These are phyloP conservation scores for Dictyostelium brefeldianum DNA, from an alignment of 78 protist genomes.

Conservation along the genomic window DNA sequence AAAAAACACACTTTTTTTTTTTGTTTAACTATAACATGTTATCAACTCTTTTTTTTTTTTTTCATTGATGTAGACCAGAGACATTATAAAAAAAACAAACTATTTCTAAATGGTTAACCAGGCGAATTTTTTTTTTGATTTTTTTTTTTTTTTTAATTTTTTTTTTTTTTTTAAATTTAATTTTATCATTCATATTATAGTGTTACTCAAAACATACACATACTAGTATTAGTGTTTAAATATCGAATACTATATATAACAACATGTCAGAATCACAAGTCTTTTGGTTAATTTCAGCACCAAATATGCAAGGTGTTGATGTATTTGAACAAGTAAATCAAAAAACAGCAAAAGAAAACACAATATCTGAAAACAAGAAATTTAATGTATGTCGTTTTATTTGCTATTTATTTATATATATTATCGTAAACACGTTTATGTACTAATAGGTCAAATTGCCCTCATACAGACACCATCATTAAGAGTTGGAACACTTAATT, in stretches of 20 bases:
- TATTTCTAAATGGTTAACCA: too few relatives aligned
- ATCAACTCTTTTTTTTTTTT: neutral
- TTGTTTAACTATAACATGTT: too few relatives aligned
- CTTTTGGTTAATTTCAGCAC: constrained; percentile 73
- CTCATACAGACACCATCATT: constrained; percentile 76
- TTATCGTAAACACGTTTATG: too few relatives aligned
- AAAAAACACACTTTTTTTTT: too few relatives aligned
- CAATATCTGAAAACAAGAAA: constrained; percentile 50
- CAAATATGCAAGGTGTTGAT: constrained; percentile 54
- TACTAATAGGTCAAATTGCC: too few relatives aligned
- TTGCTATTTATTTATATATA: neutral
- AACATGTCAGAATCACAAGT: constrained; percentile 56
- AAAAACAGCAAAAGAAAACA: constrained; percentile 69
- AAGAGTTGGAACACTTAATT: constrained; percentile 82
- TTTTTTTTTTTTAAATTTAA: constrained; percentile 1
- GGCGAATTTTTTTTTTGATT: neutral
- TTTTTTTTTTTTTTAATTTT: constrained; percentile 11
- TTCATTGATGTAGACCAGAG: neutral
- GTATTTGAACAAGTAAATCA: constrained; percentile 62
- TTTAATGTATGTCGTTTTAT: constrained; percentile 40
- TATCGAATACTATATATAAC: neutral
- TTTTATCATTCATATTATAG: neutral
- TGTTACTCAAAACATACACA: neutral
- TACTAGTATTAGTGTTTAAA: neutral
- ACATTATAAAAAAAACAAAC: too few relatives aligned